Evolutionary conservation across 805 yeast species (phyloP).

Genomic region (Yarrowia deformans): DNA sequence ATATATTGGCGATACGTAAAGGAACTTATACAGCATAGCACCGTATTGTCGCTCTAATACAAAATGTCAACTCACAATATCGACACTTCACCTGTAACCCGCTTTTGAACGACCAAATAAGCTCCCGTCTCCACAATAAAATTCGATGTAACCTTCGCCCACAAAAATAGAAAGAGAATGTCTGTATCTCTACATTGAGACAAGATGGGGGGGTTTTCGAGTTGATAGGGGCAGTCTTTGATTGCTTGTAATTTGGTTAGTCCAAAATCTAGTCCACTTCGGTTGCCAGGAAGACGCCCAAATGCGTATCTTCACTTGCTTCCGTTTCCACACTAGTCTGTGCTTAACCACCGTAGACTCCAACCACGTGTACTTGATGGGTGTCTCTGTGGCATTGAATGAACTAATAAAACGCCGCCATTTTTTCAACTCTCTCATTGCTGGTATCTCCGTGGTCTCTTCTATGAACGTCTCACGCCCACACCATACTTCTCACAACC

Average conservation of each 20-base stretch:
- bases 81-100: neutral
- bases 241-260: no score
- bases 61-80: no score
- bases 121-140: neutral
- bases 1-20: no score
- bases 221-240: neutral
- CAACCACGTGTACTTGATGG: neutral
- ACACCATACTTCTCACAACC: no score
- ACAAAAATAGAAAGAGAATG: neutral
- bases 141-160: neutral
- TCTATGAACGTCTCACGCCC: neutral
- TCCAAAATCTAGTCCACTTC: no score
- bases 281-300: no score
- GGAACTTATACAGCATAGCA: neutral
- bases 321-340: neutral
- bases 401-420: no score
- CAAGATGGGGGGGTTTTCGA: neutral
- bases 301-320: no score
- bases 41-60: no score
- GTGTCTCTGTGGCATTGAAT: no score
- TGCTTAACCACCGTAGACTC: neutral
- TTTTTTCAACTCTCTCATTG: no score
- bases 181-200: neutral
- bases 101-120: neutral
- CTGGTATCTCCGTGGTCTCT: no score